Conservation (phyloP, 306 rosid genomes). For the Nissolia schottii region DNA sequence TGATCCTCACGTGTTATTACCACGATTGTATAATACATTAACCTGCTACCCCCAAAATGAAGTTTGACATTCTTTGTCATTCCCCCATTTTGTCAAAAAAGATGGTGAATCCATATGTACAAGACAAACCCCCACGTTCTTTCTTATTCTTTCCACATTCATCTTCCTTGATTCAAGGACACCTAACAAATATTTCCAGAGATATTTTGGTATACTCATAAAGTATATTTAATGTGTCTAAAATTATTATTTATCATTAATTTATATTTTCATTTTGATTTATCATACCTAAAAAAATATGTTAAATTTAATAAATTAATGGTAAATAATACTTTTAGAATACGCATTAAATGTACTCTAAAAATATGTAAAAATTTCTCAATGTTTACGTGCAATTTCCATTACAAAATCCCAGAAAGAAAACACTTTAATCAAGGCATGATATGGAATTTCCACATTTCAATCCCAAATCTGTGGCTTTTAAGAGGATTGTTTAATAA, state of each 20-base stretch:
- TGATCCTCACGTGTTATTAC: constrained; percentile 11
- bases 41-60: constrained; percentile 28
- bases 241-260: too few relatives aligned
- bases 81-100: constrained; percentile 43
- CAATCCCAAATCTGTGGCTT: neutral
- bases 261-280: too few relatives aligned
- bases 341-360: too few relatives aligned
- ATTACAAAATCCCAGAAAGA: constrained; percentile 13
- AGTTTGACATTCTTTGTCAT: constrained; percentile 33
- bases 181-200: constrained; percentile 33
- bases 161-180: constrained; percentile 43
- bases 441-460: constrained; percentile 15
- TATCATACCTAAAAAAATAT: too few relatives aligned
- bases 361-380: too few relatives aligned
- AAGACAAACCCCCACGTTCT: constrained; percentile 21
- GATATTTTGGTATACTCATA: too few relatives aligned
- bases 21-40: neutral
- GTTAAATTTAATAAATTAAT: too few relatives aligned
- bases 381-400: neutral
- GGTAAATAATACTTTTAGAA: too few relatives aligned
- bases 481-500: neutral
- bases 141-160: constrained; percentile 23
- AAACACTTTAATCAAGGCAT: constrained; percentile 47
- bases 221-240: too few relatives aligned
- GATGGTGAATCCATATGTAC: neutral